These are phyloP conservation scores for Arabidopsis suecica DNA, from an alignment of 345 rosid genomes.

Conservation along the genomic window DNA sequence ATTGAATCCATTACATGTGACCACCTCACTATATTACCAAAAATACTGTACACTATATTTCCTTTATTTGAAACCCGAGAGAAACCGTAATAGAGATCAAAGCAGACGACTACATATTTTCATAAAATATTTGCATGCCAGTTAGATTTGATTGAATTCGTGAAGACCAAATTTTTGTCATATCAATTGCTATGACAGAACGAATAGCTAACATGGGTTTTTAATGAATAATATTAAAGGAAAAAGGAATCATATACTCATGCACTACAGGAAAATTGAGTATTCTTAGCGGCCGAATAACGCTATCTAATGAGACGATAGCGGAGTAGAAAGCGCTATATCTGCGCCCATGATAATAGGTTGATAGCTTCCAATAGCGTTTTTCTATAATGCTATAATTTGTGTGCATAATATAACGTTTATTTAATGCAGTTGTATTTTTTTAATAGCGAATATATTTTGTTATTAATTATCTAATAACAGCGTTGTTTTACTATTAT, in stretches of 20 bases:
- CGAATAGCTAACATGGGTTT: background rate
- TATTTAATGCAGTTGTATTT: too few relatives aligned
- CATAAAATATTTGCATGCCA: background rate
- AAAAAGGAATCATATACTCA: background rate
- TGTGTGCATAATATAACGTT: too few relatives aligned
- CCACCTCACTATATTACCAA: background rate
- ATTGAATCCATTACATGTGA: background rate
- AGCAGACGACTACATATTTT: background rate
- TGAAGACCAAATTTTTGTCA: background rate
- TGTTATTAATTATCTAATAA: too few relatives aligned
- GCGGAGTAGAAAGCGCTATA: too few relatives aligned
- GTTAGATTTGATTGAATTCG: background rate
- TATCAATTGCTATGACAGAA: background rate
- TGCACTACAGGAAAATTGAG: too few relatives aligned
- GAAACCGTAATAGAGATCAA: background rate
- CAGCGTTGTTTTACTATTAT: too few relatives aligned
- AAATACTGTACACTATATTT: background rate
- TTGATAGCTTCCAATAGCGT: too few relatives aligned
- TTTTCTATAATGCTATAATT: too few relatives aligned
- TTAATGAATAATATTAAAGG: background rate
- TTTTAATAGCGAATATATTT: too few relatives aligned
- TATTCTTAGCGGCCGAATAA: too few relatives aligned
- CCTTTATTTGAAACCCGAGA: background rate
- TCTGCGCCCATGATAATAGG: too few relatives aligned
- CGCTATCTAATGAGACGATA: too few relatives aligned